Conservation (phyloP, 805 yeast genomes). For the Suhomyces vadensis region DNA sequence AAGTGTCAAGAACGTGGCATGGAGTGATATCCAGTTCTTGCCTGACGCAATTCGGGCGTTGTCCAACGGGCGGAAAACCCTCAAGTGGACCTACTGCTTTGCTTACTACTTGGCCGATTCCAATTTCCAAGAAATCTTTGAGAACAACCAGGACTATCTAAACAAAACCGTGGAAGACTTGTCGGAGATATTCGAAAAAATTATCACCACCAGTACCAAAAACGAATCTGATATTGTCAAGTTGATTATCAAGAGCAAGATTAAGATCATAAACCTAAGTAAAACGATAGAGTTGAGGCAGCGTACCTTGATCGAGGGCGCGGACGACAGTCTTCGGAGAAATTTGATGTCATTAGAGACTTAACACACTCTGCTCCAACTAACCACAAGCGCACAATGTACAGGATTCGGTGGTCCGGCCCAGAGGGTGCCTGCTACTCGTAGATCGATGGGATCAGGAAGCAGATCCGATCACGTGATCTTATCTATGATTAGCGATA, state of each 20-base stretch:
- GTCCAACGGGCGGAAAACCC: slow-evolving; percentile 66
- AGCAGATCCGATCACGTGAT: no score
- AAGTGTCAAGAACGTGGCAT: slow-evolving; percentile 45
- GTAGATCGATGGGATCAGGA: no score
- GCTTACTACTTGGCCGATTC: slow-evolving; percentile 62
- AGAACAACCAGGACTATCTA: slow-evolving; percentile 65
- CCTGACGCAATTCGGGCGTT: slow-evolving; percentile 68
- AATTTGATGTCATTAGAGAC: slow-evolving; percentile 17
- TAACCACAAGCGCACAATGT: no score
- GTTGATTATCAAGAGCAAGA: slow-evolving; percentile 37
- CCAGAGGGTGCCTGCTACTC: no score
- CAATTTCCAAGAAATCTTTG: slow-evolving; percentile 62
- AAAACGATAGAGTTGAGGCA: slow-evolving; percentile 44
- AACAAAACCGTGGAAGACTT: slow-evolving; percentile 68
- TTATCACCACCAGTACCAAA: slow-evolving; percentile 26
- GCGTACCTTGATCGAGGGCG: slow-evolving; percentile 43
- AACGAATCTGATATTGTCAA: slow-evolving; percentile 21
- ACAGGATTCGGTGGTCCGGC: no score
- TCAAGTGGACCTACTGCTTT: slow-evolving; percentile 90
- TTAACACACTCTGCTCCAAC: not conserved
- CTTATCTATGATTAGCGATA: slow-evolving; percentile 1
- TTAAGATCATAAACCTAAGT: slow-evolving; percentile 43
- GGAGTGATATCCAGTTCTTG: slow-evolving; percentile 87
- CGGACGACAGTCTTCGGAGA: slow-evolving; percentile 42
- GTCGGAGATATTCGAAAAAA: slow-evolving; percentile 56